These are phyloP conservation scores for Metroxylon sagu DNA, from an alignment of 176 grass and related monocot genomes.

Conservation along the genomic window DNA sequence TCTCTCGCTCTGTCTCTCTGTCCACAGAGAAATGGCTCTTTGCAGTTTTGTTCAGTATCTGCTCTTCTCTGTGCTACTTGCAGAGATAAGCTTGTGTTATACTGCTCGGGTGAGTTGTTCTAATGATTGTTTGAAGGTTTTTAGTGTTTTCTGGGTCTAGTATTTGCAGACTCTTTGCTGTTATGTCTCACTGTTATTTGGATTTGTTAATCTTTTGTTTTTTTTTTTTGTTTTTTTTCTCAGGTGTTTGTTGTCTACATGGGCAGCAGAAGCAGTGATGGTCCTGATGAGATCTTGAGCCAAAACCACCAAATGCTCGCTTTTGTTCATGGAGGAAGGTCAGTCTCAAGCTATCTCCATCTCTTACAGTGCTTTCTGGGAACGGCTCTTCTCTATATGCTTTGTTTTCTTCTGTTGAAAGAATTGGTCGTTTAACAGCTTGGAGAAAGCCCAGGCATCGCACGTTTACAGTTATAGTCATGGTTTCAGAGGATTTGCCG, in stretches of 20 bases:
- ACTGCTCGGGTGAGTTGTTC: slow-evolving; percentile 21
- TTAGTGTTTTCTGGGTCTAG: slow-evolving; percentile 1
- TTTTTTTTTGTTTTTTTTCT: background rate
- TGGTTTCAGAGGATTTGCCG: slow-evolving; percentile 59
- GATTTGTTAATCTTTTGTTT: background rate
- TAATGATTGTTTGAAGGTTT: background rate
- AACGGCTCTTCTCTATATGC: background rate
- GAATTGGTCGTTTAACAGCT: slow-evolving; percentile 16
- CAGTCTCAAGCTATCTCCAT: background rate
- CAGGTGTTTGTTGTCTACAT: slow-evolving; percentile 64
- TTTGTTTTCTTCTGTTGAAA: background rate
- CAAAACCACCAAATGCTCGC: slow-evolving; percentile 57
- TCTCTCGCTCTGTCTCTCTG: too few relatives aligned
- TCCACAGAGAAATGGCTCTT: too few relatives aligned
- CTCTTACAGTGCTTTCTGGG: too few relatives aligned
- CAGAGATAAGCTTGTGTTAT: slow-evolving; percentile 9
- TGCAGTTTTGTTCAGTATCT: too few relatives aligned
- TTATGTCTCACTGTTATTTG: background rate
- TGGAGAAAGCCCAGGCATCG: slow-evolving; percentile 46
- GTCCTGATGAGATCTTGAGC: slow-evolving; percentile 14
- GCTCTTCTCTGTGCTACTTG: slow-evolving; percentile 16
- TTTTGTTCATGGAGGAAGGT: slow-evolving; percentile 68
- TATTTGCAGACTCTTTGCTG: slow-evolving; percentile 3
- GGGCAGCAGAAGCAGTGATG: slow-evolving; percentile 24
- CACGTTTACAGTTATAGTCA: slow-evolving; percentile 51